phyloP scores from a whole-genome alignment of 2,329 filamentous ascomycete species.

The Dactylellina cionopaga region DNA sequence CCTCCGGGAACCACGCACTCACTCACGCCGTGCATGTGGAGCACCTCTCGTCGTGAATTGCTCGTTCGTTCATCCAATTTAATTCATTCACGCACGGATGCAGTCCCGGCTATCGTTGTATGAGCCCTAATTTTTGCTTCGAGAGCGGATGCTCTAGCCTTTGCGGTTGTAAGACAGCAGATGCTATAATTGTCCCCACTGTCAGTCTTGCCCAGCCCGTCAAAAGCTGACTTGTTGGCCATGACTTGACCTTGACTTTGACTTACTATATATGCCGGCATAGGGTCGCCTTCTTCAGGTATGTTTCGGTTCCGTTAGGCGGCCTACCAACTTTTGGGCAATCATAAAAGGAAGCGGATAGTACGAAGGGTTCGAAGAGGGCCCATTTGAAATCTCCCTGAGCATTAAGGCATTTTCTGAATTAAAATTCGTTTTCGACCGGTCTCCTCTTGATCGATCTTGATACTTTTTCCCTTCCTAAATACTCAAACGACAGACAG shows the following conservation, averaged over 20 bases:
- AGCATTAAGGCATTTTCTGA: not conserved
- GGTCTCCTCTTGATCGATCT: not conserved
- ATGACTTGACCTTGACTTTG: slow-evolving; percentile 16
- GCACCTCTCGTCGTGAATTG: slow-evolving; percentile 33
- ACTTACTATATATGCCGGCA: too few species aligned
- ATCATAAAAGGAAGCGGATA: slow-evolving; percentile 9
- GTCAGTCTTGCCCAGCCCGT: too few species aligned
- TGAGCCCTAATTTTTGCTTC: slow-evolving; percentile 36
- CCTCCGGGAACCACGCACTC: too few species aligned
- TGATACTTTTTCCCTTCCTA: not conserved
- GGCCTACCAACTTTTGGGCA: slow-evolving; percentile 5
- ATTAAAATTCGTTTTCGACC: not conserved
- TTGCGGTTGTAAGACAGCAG: slow-evolving; percentile 20
- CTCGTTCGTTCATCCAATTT: slow-evolving; percentile 15
- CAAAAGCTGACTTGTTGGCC: slow-evolving; percentile 45
- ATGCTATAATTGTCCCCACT: slow-evolving; percentile 45
- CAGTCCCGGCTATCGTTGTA: slow-evolving; percentile 49
- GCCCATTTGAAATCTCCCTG: slow-evolving; percentile 1
- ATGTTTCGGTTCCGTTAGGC: slow-evolving; percentile 51
- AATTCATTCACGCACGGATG: slow-evolving; percentile 28
- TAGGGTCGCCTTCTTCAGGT: slow-evolving; percentile 47
- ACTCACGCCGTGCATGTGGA: too few species aligned
- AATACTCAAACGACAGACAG: slow-evolving; percentile 1
- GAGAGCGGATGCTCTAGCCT: slow-evolving; percentile 13
- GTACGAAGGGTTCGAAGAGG: not conserved